A percentile compares a stretch with the other conserved stretches of the same genome.
Conservation (phyloP, 129 eudicot genomes). For the Logfia minima region DNA sequence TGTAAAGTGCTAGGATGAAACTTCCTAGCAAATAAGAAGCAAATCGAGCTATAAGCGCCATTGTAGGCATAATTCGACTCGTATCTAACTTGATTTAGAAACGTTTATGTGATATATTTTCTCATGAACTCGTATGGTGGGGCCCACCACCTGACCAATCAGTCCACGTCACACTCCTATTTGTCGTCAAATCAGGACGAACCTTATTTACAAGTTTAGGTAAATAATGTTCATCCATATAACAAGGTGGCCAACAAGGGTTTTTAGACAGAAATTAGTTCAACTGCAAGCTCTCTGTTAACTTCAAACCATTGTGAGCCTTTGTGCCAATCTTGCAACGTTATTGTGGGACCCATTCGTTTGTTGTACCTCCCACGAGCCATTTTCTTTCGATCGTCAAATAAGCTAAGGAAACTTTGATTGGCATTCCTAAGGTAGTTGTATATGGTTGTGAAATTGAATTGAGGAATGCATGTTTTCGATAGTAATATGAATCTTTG, state of each 20-base stretch:
- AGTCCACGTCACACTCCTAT: conserved; percentile 70
- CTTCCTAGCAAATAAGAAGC: conserved; percentile 89
- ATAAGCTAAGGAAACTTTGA: conserved; percentile 60
- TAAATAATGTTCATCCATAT: conserved; percentile 94
- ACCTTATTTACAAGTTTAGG: conserved; percentile 70
- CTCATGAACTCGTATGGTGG: conserved; percentile 56
- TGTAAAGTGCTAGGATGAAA: conserved; percentile 76
- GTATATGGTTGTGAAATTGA: conserved; percentile 82
- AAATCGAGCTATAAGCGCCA: conserved; percentile 41
- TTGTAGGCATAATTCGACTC: conserved; percentile 56
- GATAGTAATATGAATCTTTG: conserved; percentile 75
- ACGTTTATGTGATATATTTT: conserved; percentile 45
- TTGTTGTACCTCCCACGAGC: conserved; percentile 94
- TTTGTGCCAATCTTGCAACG: conserved; percentile 78
- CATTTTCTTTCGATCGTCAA: conserved; percentile 72
- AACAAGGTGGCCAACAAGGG: conserved; percentile 84
- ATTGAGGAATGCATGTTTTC: conserved; percentile 84
- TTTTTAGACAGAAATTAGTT: conserved; percentile 54
- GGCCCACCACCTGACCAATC: conserved; percentile 88
- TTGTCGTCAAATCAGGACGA: conserved; percentile 56
- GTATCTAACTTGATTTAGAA: conserved; percentile 41
- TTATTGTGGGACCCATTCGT: conserved; percentile 64
- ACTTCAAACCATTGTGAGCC: conserved; percentile 96
- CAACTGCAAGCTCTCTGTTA: conserved; percentile 56
- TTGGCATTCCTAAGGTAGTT: conserved; percentile 63